phyloP scores from a whole-genome alignment of 176 grass and related monocot genomes.

The Carex parvula region DNA sequence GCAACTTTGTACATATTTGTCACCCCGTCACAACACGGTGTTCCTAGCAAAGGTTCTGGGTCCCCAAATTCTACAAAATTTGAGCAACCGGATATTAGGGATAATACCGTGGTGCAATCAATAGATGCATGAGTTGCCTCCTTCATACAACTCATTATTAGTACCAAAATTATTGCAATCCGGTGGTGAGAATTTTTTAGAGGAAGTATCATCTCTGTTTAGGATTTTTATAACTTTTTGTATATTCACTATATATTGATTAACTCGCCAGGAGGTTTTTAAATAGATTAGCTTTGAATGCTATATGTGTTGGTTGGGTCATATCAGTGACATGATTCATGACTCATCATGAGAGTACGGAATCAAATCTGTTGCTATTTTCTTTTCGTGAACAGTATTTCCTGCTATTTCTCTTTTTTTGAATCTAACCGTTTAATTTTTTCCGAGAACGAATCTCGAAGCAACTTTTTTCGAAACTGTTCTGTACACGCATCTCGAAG shows the following conservation, averaged over 20 bases:
- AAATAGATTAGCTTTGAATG: background rate
- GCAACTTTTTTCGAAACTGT: no score
- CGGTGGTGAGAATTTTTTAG: background rate
- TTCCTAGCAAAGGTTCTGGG: constrained; percentile 29
- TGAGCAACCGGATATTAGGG: constrained; percentile 38
- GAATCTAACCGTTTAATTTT: no score
- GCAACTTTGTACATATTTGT: constrained; percentile 36
- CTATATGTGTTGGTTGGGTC: constrained; percentile 15
- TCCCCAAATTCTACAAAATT: constrained; percentile 32
- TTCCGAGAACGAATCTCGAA: no score
- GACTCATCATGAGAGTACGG: no score
- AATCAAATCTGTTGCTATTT: no score
- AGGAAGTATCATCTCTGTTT: background rate
- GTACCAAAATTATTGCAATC: background rate
- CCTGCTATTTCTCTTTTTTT: no score
- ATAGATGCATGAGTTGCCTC: background rate
- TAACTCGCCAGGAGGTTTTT: background rate
- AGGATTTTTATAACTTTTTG: background rate
- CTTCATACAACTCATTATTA: background rate
- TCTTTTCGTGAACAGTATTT: no score
- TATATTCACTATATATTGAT: no score
- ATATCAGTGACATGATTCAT: constrained; percentile 9
- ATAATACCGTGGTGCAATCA: constrained; percentile 51
- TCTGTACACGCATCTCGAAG: no score
- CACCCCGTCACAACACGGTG: constrained; percentile 46